These are phyloP conservation scores for Asterochloris erici DNA, from an alignment of 139 green algal species.

Conservation along the genomic window DNA sequence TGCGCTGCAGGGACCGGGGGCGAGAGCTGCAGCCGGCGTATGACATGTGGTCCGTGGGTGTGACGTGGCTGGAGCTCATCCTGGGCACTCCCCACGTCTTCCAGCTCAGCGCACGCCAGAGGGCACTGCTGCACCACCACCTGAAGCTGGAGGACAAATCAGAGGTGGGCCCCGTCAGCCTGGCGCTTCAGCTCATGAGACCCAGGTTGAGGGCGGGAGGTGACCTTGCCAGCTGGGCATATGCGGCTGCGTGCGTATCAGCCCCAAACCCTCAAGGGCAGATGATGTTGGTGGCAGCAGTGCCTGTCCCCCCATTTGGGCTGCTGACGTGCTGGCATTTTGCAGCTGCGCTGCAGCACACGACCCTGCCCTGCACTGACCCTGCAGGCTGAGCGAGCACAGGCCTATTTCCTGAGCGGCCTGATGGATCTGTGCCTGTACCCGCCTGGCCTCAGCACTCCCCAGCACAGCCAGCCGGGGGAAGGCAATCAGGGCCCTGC, in stretches of 20 bases:
- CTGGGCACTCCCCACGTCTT: conserved; percentile 68
- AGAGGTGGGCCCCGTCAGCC: not conserved
- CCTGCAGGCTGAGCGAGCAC: conserved; percentile 36
- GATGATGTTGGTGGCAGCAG: not conserved
- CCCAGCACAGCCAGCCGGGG: not conserved
- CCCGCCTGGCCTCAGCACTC: conserved; percentile 34
- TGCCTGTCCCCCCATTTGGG: not conserved
- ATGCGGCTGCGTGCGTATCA: not conserved
- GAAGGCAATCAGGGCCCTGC: not conserved
- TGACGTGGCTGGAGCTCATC: conserved; percentile 73
- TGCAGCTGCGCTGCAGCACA: not conserved
- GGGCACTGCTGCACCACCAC: conserved; percentile 44
- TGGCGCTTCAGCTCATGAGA: not conserved
- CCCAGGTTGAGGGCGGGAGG: not conserved
- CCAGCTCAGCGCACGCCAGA: conserved; percentile 1
- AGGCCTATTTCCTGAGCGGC: conserved; percentile 53
- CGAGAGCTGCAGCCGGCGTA: conserved; percentile 42
- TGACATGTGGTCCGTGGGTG: conserved; percentile 68
- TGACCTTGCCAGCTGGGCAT: not conserved
- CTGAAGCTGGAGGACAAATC: conserved; percentile 34
- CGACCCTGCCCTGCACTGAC: not conserved
- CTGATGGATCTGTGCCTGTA: conserved; percentile 77
- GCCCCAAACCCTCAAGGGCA: not conserved
- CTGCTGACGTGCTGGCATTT: not conserved
- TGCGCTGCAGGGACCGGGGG: conserved; percentile 27